Conservation (phyloP, 2,329 filamentous ascomycete species). For the Leptographium wingfieldii region DNA sequence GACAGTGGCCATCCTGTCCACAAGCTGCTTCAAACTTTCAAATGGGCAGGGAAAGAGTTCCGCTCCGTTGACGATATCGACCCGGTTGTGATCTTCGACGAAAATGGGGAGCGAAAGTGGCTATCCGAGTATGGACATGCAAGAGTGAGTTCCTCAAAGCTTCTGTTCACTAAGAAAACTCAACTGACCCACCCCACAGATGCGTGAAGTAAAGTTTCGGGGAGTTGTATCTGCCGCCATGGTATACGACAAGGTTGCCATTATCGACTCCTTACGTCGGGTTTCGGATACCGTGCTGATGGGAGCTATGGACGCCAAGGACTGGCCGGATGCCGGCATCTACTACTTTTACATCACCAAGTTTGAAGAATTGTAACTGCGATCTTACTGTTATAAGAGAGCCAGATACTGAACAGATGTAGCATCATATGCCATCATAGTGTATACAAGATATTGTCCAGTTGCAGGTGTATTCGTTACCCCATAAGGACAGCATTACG, state of each 20-base stretch:
- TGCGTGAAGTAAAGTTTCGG: background rate
- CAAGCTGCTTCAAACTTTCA: background rate
- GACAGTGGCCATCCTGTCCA: background rate
- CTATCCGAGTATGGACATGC: background rate
- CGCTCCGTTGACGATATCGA: background rate
- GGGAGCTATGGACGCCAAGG: conserved; percentile 1
- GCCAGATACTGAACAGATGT: too few relatives aligned
- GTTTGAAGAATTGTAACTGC: background rate
- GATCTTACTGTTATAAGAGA: too few relatives aligned
- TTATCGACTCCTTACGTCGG: background rate
- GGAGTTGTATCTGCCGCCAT: background rate
- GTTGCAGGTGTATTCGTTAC: too few relatives aligned
- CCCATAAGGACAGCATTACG: too few relatives aligned
- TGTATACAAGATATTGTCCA: too few relatives aligned
- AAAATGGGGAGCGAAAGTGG: background rate
- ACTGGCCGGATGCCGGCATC: background rate
- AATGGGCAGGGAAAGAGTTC: conserved; percentile 2
- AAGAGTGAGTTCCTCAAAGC: background rate
- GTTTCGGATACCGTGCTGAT: background rate
- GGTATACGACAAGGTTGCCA: background rate
- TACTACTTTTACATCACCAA: conserved; percentile 2
- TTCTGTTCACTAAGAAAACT: too few relatives aligned
- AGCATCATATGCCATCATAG: too few relatives aligned
- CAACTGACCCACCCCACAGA: background rate
- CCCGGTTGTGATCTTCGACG: background rate